Conservation (phyloP, 2,329 filamentous ascomycete species). For the Botryosphaeria dothidea region DNA sequence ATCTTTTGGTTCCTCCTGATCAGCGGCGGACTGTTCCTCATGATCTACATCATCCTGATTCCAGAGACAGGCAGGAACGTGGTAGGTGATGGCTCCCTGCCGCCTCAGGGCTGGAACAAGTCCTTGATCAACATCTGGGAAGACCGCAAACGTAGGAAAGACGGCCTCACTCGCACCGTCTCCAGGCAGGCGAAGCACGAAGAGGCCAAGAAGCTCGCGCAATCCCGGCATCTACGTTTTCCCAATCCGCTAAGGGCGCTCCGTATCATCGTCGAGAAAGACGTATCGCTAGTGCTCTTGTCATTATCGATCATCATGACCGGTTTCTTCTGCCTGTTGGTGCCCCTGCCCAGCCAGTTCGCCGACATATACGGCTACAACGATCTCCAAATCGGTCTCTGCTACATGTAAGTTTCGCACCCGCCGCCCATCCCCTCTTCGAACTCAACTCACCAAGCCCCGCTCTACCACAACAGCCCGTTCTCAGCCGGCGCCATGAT, state of each 20-base stretch:
- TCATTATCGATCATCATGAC: constrained; percentile 23
- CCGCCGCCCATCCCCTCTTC: constrained; percentile 36
- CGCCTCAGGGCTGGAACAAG: constrained; percentile 23
- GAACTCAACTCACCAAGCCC: constrained; percentile 30
- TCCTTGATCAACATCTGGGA: constrained; percentile 2
- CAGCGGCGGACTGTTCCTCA: constrained; percentile 23
- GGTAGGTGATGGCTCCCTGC: constrained; percentile 41
- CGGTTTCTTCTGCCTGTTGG: constrained; percentile 39
- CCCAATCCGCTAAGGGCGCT: constrained; percentile 45
- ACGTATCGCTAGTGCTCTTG: constrained; percentile 35
- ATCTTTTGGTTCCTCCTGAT: constrained; percentile 48
- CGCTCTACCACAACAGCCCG: constrained; percentile 22
- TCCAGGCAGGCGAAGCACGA: constrained; percentile 22
- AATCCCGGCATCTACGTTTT: constrained; percentile 33
- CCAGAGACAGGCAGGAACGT: constrained; percentile 44
- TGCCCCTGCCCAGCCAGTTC: constrained; percentile 46
- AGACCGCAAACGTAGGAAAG: constrained; percentile 16
- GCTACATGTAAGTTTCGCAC: constrained; percentile 26
- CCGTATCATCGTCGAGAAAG: constrained; percentile 38
- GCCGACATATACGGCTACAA: constrained; percentile 44
- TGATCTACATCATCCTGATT: constrained; percentile 32
- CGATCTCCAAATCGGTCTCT: constrained; percentile 45
- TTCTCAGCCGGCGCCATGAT: constrained; percentile 36
- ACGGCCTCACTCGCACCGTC: constrained; percentile 15
- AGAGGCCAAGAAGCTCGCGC: constrained; percentile 22